These are phyloP conservation scores for Zizania palustris DNA, from an alignment of 202 grass and related monocot species.

Conservation along the genomic window DNA sequence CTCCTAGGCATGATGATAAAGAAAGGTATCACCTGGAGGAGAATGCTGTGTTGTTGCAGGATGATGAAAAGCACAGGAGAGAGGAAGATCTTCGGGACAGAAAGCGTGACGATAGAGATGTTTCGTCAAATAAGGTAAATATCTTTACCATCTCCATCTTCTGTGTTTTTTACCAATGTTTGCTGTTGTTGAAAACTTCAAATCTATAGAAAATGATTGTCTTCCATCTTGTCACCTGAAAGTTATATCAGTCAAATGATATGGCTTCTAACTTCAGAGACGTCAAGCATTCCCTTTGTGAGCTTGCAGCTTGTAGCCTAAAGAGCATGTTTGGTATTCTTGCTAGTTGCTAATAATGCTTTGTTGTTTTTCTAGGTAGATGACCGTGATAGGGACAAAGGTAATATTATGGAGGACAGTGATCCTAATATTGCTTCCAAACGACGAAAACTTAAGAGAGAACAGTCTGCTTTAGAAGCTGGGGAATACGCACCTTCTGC, in stretches of 20 bases:
- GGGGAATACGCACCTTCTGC: conserved; percentile 71
- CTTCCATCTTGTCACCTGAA: conserved; percentile 22
- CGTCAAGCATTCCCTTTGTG: background rate
- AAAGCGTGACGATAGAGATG: conserved; percentile 87
- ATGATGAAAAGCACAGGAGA: conserved; percentile 82
- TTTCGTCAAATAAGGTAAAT: conserved; percentile 74
- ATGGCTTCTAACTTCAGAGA: background rate
- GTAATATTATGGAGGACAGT: conserved; percentile 56
- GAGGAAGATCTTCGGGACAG: conserved; percentile 85
- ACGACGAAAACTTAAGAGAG: conserved; percentile 81
- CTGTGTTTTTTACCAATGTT: background rate
- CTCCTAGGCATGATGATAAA: conserved; percentile 86
- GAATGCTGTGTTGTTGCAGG: conserved; percentile 51
- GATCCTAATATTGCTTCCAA: conserved; percentile 71
- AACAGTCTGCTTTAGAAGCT: conserved; percentile 71
- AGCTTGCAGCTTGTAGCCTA: conserved; percentile 13
- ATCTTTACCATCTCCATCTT: conserved; percentile 1
- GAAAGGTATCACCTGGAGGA: conserved; percentile 75
- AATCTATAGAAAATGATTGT: background rate
- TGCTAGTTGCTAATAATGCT: background rate
- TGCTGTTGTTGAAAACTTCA: background rate
- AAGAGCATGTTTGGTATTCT: conserved; percentile 30
- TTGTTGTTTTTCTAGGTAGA: conserved; percentile 66
- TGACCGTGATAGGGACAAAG: conserved; percentile 87
- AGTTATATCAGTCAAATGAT: conserved; percentile 4